Evolutionary conservation across 352 stramenopile species (phyloP).

Genomic region (Phytophthora palmivora): DNA sequence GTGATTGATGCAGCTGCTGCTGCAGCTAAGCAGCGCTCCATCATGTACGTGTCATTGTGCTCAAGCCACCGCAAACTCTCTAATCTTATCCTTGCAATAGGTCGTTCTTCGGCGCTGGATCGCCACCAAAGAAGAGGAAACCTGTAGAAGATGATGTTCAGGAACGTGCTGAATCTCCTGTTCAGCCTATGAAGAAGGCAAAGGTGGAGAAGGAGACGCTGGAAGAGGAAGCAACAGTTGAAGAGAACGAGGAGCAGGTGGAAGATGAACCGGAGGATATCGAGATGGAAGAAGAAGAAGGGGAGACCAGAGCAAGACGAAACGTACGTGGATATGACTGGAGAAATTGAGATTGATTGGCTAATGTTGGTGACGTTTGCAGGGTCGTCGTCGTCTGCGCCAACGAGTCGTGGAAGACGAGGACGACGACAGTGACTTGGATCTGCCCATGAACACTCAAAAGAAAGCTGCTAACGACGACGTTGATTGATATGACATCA

Average conservation of each 20-base stretch:
- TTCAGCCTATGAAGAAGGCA: constrained; percentile 28
- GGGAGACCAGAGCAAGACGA: constrained; percentile 41
- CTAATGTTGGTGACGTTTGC: constrained; percentile 5
- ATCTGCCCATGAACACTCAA: constrained; percentile 31
- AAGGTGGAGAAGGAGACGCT: constrained; percentile 23
- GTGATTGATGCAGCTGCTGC: no score
- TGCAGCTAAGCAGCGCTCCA: constrained; percentile 63
- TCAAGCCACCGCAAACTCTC: not conserved
- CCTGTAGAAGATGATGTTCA: constrained; percentile 18
- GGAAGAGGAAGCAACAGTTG: constrained; percentile 14
- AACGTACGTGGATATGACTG: constrained; percentile 38
- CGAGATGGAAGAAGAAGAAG: constrained; percentile 37
- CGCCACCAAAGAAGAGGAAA: constrained; percentile 40
- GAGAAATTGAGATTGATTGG: not conserved
- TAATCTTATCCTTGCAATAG: constrained; percentile 16
- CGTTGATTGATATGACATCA: constrained; percentile 49
- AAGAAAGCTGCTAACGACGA: constrained; percentile 39
- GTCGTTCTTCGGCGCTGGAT: constrained; percentile 63
- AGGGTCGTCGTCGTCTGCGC: constrained; percentile 67
- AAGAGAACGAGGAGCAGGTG: constrained; percentile 18
- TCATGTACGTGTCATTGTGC: constrained; percentile 49
- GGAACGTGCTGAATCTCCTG: constrained; percentile 1
- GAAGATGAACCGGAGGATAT: constrained; percentile 38
- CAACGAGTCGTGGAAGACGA: constrained; percentile 71
- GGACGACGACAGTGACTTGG: constrained; percentile 54